Evolutionary conservation across 805 yeast genomes (phyloP).

Genomic region (Metschnikowia henanensis): DNA sequence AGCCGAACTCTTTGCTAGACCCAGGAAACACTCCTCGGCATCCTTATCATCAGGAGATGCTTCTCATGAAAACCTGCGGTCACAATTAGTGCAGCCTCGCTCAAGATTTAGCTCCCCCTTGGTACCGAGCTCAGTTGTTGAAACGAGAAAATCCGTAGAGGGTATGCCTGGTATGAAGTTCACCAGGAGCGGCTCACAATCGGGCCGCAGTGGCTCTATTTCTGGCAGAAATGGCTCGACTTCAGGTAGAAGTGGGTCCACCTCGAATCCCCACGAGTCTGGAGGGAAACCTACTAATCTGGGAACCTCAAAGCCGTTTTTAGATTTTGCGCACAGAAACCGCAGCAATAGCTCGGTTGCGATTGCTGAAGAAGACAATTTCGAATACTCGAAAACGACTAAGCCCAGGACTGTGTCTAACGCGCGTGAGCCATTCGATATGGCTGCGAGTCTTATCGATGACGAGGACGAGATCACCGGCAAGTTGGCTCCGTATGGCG

Average conservation of each 20-base stretch:
- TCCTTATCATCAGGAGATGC: constrained; percentile 22
- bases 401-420: constrained; percentile 4
- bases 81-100: constrained; percentile 46
- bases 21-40: constrained; percentile 23
- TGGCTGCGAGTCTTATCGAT: constrained; percentile 12
- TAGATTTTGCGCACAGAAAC: constrained; percentile 22
- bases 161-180: constrained; percentile 39
- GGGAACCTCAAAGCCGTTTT: constrained; percentile 10
- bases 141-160: constrained; percentile 32
- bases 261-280: background rate
- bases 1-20: constrained; percentile 51
- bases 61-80: constrained; percentile 25
- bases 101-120: constrained; percentile 34
- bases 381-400: constrained; percentile 3
- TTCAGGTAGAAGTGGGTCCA: constrained; percentile 7
- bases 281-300: constrained; percentile 5
- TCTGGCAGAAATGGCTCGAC: constrained; percentile 11
- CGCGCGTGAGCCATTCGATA: constrained; percentile 16
- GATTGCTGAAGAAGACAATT: constrained; percentile 32
- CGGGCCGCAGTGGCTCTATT: constrained; percentile 21
- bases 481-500: constrained; percentile 67
- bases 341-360: constrained; percentile 31
- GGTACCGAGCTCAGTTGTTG: constrained; percentile 35
- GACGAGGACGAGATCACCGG: constrained; percentile 16
- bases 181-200: constrained; percentile 26